A percentile compares a stretch with the other conserved stretches of the same genome.
Conservation (phyloP, 2,329 filamentous ascomycete species). For the Alternaria brassicae region DNA sequence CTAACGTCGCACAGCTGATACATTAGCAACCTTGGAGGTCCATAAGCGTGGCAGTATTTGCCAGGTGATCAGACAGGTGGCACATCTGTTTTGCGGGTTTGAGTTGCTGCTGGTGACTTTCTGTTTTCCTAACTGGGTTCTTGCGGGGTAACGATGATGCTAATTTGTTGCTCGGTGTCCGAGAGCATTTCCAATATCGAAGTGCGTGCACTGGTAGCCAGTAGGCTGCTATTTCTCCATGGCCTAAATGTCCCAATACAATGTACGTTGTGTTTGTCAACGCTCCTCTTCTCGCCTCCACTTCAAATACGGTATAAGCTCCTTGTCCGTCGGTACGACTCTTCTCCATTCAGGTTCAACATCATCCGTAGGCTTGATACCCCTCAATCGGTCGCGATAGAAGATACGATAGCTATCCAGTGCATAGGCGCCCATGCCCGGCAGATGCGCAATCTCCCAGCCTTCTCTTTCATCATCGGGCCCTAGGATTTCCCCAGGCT, state of each 20-base stretch:
- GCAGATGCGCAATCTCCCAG: slow-evolving; percentile 88
- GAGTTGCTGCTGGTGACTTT: neutral
- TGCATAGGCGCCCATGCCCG: slow-evolving; percentile 75
- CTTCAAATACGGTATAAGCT: slow-evolving; percentile 81
- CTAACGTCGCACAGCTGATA: neutral
- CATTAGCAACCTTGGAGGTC: neutral
- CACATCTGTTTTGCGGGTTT: neutral
- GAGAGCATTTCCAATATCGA: slow-evolving; percentile 1
- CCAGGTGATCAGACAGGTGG: neutral
- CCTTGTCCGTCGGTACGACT: slow-evolving; percentile 83
- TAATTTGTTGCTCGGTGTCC: neutral
- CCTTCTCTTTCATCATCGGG: slow-evolving; percentile 52
- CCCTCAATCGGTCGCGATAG: slow-evolving; percentile 79
- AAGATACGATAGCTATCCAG: slow-evolving; percentile 94
- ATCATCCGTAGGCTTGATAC: slow-evolving; percentile 58
- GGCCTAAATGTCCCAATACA: neutral
- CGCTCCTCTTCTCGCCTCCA: slow-evolving; percentile 89
- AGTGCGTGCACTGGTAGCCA: neutral
- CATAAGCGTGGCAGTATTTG: neutral
- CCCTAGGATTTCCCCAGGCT: slow-evolving; percentile 52
- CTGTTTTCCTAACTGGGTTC: neutral
- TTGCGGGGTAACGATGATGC: neutral
- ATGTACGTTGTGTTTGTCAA: neutral
- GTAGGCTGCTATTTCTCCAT: neutral
- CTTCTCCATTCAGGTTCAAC: slow-evolving; percentile 93